Percentiles rank a stretch among this genome's conserved stretches.
Evolutionary conservation across 208 protist species (phyloP).

Genomic region (Leishmania mexicana): DNA sequence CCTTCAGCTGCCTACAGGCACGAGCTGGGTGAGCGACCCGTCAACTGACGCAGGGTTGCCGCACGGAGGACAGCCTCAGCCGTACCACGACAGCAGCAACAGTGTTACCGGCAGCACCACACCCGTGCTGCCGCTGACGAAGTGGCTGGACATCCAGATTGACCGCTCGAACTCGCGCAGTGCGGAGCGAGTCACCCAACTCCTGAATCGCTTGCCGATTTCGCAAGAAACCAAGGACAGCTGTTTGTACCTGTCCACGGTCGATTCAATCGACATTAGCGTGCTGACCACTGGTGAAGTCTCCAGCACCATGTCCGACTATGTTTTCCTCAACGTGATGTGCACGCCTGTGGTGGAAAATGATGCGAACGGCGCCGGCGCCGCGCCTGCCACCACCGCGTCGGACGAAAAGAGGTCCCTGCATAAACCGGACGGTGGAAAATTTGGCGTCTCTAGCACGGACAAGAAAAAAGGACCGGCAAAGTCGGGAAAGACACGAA

Average conservation of each 20-base stretch:
- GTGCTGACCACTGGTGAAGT: constrained; percentile 1
- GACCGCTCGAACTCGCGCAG: constrained; percentile 34
- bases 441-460: neutral
- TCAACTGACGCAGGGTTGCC: neutral
- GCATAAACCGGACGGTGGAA: neutral
- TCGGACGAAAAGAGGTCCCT: constrained; percentile 1
- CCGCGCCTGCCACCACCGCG: neutral
- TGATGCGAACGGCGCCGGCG: neutral
- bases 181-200: constrained; percentile 32
- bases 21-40: neutral
- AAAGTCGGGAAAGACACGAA: neutral
- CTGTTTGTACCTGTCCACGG: constrained; percentile 63
- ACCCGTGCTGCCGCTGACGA: constrained; percentile 35
- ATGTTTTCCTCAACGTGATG: constrained; percentile 75
- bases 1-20: constrained; percentile 39
- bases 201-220: constrained; percentile 74
- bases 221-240: constrained; percentile 56
- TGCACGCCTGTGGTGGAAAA: constrained; percentile 60
- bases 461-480: neutral
- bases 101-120: neutral
- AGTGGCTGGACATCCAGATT: constrained; percentile 86
- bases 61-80: neutral
- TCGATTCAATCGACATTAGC: constrained; percentile 56
- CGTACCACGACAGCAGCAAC: neutral
- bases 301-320: constrained; percentile 49